phyloP scores from a whole-genome alignment of 139 green algal genomes.

The Gonium pectorale region DNA sequence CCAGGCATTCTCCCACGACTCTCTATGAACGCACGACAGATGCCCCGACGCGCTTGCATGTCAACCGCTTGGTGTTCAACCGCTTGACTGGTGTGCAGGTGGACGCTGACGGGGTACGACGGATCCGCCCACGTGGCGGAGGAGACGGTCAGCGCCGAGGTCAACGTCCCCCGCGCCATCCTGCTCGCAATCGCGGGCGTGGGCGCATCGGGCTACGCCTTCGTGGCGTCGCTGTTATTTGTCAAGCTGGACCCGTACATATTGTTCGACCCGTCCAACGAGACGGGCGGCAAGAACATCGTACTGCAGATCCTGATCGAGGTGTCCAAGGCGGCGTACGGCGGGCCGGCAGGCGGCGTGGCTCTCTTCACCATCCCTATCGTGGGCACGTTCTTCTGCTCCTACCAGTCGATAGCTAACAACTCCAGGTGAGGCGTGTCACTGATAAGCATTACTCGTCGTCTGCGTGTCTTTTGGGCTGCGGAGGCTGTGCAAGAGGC shows the following conservation, averaged over 20 bases:
- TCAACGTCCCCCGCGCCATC: constrained; percentile 35
- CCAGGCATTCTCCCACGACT: too few relatives aligned
- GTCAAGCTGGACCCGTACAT: neutral
- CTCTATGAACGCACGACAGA: too few relatives aligned
- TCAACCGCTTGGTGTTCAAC: too few relatives aligned
- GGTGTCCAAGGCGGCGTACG: neutral
- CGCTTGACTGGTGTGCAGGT: neutral
- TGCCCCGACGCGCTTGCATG: too few relatives aligned
- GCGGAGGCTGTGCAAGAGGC: too few relatives aligned
- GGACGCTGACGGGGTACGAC: constrained; percentile 41
- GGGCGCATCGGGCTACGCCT: constrained; percentile 16
- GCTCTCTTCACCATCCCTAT: constrained; percentile 26
- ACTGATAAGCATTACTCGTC: too few relatives aligned
- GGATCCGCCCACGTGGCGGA: constrained; percentile 17
- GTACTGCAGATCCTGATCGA: constrained; percentile 34
- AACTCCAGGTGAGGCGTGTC: constrained; percentile 23
- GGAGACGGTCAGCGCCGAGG: constrained; percentile 10
- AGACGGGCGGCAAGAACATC: constrained; percentile 22
- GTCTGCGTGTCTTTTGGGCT: too few relatives aligned
- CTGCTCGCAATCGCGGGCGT: neutral
- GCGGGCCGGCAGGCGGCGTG: neutral
- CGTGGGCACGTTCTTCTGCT: constrained; percentile 40
- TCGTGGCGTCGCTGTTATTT: constrained; percentile 21
- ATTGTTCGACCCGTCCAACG: constrained; percentile 6
- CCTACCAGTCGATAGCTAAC: constrained; percentile 34